Evolutionary conservation across 2,329 filamentous ascomycete genomes (phyloP), one percentile per base, ranked within the genome.

Genomic region (Orbilia oligospora): DNA sequence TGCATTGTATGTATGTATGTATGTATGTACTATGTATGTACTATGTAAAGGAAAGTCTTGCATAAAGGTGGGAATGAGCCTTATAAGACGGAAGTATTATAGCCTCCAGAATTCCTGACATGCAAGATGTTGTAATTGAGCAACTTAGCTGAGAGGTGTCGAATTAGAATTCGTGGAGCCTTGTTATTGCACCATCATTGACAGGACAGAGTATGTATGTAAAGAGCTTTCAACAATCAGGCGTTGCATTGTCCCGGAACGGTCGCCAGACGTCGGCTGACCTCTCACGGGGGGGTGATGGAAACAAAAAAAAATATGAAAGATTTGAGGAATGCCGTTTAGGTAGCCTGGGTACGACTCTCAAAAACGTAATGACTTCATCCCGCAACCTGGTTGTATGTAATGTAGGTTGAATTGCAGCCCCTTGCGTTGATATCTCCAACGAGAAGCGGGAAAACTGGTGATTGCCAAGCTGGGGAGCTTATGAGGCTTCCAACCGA

Each of bases 121-220:
- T 71, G 75, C 75, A 78, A 18, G 61, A 66, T 55, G 73, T 77
- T 72, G 61, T 71, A 78, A 78, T 72, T 72, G 75, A 68, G 68
- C 36, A 72, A 71, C 68, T 30, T 49, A 46, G 36, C 51, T 22
- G 68, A 72, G 75, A 51, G 14, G 48, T n/a, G 33, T 53, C 48
- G 44, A 65, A 56, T 75, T 61, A 49, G 68, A 55, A 63, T 58
- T 72, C 75, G 66, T 69, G 68, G 75, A 63, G 63, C 61, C 66
- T 36, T 76, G 51, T 64, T 71, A 76, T 71, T 76, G 72, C 72
- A 68, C 64, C 64, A 75, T 75, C 22, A 16, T 38, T 58, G 64
- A 55, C 71, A 61, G 36, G 33, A 63, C 27, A 30, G 27, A 30
- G 6, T 30, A 30, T 3, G 3, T 30, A 30, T 6, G 6, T 3